phyloP scores from a whole-genome alignment of 2,329 filamentous ascomycete genomes.

The Ascochyta koolunga region DNA sequence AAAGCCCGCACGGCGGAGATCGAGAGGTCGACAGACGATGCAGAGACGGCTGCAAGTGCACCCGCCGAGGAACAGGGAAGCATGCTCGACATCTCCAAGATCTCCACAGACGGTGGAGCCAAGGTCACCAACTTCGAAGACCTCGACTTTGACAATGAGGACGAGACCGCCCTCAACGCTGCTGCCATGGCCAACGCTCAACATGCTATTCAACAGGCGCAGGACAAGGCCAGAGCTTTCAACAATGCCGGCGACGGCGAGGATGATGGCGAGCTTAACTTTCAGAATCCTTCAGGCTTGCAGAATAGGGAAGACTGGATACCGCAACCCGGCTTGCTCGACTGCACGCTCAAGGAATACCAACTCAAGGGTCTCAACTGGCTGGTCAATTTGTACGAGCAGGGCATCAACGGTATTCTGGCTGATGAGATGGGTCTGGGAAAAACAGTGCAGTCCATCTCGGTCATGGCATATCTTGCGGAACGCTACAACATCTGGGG shows the following conservation, averaged over 20 bases:
- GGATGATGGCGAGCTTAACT: constrained; percentile 97
- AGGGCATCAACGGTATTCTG: constrained; percentile 98
- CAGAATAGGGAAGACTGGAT: constrained; percentile 82
- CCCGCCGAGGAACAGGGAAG: constrained; percentile 46
- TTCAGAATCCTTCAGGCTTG: constrained; percentile 95
- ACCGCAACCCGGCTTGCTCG: constrained; percentile 90
- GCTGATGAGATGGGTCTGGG: constrained; percentile 99
- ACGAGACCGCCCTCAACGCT: constrained; percentile 78
- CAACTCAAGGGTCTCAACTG: constrained; percentile 99
- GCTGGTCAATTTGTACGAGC: constrained; percentile 98
- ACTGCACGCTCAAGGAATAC: constrained; percentile 95
- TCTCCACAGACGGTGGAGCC: constrained; percentile 57
- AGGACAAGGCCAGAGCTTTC: constrained; percentile 91
- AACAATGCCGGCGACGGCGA: constrained; percentile 65
- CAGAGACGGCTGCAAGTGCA: constrained; percentile 57
- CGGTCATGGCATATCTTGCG: constrained; percentile 97
- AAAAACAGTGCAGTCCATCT: constrained; percentile 98
- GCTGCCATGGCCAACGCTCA: constrained; percentile 96
- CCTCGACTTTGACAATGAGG: constrained; percentile 93
- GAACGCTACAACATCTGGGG: constrained; percentile 99
- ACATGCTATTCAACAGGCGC: constrained; percentile 91
- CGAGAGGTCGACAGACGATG: constrained; percentile 85
- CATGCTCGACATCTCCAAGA: constrained; percentile 56
- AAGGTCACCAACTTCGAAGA: constrained; percentile 95
- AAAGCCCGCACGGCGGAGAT: constrained; percentile 98